Conservation (phyloP, 805 yeast species). For the Ogataea saltuana region DNA sequence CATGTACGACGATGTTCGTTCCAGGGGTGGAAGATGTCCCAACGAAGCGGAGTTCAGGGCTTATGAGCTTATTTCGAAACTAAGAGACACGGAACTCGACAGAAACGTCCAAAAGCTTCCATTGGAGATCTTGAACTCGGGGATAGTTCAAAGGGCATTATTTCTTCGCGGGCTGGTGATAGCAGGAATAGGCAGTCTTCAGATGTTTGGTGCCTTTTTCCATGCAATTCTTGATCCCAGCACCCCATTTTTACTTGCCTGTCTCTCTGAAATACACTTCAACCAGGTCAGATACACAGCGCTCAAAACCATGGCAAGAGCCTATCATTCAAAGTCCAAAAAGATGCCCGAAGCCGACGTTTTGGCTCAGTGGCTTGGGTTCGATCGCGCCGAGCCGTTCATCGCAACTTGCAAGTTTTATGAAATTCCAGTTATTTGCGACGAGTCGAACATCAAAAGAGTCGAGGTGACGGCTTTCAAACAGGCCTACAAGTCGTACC, state of each 20-base stretch:
- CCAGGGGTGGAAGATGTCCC: conserved; percentile 65
- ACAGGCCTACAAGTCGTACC: conserved; percentile 32
- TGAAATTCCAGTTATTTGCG: conserved; percentile 46
- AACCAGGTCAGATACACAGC: conserved; percentile 79
- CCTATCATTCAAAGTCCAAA: conserved; percentile 70
- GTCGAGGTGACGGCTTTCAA: conserved; percentile 47
- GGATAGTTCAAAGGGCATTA: conserved; percentile 67
- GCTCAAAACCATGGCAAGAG: conserved; percentile 60
- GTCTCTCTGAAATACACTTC: conserved; percentile 76
- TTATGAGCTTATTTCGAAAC: conserved; percentile 75
- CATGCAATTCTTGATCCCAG: conserved; percentile 45
- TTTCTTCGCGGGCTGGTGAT: conserved; percentile 65
- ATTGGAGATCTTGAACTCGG: conserved; percentile 48
- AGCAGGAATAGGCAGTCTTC: conserved; percentile 63
- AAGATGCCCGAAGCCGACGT: conserved; percentile 52
- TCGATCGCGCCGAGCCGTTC: conserved; percentile 59
- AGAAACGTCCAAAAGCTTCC: conserved; percentile 74
- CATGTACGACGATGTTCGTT: conserved; percentile 78
- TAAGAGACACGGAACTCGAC: conserved; percentile 83
- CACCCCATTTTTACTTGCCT: conserved; percentile 69
- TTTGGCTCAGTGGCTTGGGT: conserved; percentile 58
- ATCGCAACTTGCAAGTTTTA: conserved; percentile 62
- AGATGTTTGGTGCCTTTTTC: conserved; percentile 67
- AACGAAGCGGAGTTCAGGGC: conserved; percentile 95
- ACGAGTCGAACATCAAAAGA: conserved; percentile 31